Base-by-base conservation (phyloP, 768 basidiomycete genomes). In the Suillus cothurnatus region DNA sequence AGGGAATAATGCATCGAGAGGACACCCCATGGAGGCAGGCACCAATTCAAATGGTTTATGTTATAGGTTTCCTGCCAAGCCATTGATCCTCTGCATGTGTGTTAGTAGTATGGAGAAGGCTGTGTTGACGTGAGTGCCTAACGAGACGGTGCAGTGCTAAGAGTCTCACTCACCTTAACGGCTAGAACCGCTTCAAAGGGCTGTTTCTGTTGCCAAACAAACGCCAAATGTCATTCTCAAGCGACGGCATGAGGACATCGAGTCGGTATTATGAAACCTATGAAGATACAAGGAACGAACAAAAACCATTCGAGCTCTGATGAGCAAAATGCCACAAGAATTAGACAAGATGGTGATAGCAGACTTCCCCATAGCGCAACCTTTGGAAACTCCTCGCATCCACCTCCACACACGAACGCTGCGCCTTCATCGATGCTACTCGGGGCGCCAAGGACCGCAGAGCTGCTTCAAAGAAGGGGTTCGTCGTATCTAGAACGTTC, bases 331-430 rank as follows among this genome's bases (percentile, higher is more conserved):
- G 36, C 15, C 11, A 39, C 17, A 28, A 38, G 11, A 59, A 31
- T 31, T 12, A 59, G 19, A 31, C 39, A 41, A 59, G 39, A 41
- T 14, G 19, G 19, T 59, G 38, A 11, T 41, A 12, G 6, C 19
- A 41, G 19, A 41, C 58, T 59, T 59, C 39, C 19, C 26, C 58
- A 31, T 59, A 59, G 28, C 58, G 28, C 39, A 59, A 41, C 26
- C 39, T 59, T 36, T 28, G 58, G 21, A 41, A 59, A 31, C 58
- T 59, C 19, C 58, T 41, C 28, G 39, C 39, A 59, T 59, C 12
- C 26, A 31, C 19, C 39, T 31, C 58, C 19, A 41, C 14, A 41
- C 12, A 31, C 26, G 58, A 36, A 31, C 6, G 6, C 26, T 59
- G 41, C 28, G 6, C 39, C 26, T 59, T 31, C 58, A 59, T 41